Conservation (phyloP, 1,139 yeast species). For the Hemisphaericaspora xylanilytica region DNA sequence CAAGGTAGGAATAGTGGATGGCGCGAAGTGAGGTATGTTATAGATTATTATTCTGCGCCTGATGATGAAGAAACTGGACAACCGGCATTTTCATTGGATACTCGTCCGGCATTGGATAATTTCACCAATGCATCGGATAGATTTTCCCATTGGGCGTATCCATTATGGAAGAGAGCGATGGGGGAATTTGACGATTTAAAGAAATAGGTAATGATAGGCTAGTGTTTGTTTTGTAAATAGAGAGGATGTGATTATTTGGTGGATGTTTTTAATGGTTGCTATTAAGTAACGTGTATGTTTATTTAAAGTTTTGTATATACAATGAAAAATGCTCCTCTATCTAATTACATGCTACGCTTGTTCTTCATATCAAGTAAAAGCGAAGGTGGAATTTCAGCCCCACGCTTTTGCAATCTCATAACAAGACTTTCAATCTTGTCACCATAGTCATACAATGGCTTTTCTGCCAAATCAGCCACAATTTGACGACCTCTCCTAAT, state of each 20-base stretch:
- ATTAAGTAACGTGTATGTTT: not conserved
- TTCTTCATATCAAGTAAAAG: not conserved
- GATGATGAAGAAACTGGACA: slow-evolving; percentile 84
- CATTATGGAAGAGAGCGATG: slow-evolving; percentile 46
- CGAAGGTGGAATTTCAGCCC: not conserved
- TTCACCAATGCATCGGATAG: slow-evolving; percentile 65
- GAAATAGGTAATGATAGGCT: too few species aligned
- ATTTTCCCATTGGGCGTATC: slow-evolving; percentile 46
- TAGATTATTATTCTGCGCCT: slow-evolving; percentile 91
- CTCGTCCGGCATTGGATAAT: slow-evolving; percentile 89
- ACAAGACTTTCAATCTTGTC: slow-evolving; percentile 33
- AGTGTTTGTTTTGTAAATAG: too few species aligned
- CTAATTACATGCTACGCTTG: not conserved
- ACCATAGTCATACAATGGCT: slow-evolving; percentile 37
- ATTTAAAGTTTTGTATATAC: not conserved
- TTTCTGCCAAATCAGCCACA: slow-evolving; percentile 32
- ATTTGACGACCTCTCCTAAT: not conserved
- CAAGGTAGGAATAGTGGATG: slow-evolving; percentile 47
- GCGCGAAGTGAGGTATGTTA: slow-evolving; percentile 76
- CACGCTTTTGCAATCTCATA: slow-evolving; percentile 4
- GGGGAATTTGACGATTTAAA: slow-evolving; percentile 28
- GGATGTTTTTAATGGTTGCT: not conserved
- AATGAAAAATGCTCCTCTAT: not conserved
- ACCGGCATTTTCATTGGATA: slow-evolving; percentile 90
- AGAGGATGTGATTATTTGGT: not conserved